Conservation (phyloP, 2,329 filamentous ascomycete species). For the Phialophora chinensis region DNA sequence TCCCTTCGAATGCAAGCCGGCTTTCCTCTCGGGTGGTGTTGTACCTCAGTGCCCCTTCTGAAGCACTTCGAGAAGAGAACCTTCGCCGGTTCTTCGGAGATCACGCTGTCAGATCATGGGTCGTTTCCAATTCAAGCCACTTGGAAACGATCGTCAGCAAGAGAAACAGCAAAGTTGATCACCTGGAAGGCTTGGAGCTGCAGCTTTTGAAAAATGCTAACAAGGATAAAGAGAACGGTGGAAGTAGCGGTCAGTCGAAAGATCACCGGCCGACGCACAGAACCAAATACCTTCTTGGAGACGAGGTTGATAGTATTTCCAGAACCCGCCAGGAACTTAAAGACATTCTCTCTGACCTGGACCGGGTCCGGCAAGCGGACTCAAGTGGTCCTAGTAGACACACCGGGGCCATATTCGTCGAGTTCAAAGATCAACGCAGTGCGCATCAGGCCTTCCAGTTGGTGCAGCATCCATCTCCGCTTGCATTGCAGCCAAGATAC, state of each 20-base stretch:
- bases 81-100: constrained; percentile 79
- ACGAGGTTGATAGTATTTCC: constrained; percentile 46
- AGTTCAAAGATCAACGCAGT: constrained; percentile 80
- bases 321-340: constrained; percentile 79
- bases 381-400: constrained; percentile 13
- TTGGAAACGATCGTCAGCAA: constrained; percentile 80
- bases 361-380: constrained; percentile 50
- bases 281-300: constrained; percentile 70
- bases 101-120: constrained; percentile 78
- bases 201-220: constrained; percentile 80
- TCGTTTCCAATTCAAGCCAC: constrained; percentile 76
- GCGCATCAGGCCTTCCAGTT: constrained; percentile 83
- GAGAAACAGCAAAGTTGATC: constrained; percentile 76
- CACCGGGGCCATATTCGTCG: constrained; percentile 79
- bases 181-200: constrained; percentile 87
- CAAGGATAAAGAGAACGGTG: constrained; percentile 10
- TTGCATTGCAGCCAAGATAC: constrained; percentile 82
- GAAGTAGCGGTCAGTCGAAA: neutral
- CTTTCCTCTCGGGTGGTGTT: constrained; percentile 89
- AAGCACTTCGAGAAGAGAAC: constrained; percentile 75
- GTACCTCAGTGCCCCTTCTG: constrained; percentile 79
- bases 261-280: constrained; percentile 71
- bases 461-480: constrained; percentile 58
- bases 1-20: constrained; percentile 78
- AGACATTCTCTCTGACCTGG: constrained; percentile 72